A percentile compares a stretch with the other conserved stretches of the same genome.
Evolutionary conservation across 2,329 filamentous ascomycete species (phyloP).

Genomic region (Beauveria brongniartii): DNA sequence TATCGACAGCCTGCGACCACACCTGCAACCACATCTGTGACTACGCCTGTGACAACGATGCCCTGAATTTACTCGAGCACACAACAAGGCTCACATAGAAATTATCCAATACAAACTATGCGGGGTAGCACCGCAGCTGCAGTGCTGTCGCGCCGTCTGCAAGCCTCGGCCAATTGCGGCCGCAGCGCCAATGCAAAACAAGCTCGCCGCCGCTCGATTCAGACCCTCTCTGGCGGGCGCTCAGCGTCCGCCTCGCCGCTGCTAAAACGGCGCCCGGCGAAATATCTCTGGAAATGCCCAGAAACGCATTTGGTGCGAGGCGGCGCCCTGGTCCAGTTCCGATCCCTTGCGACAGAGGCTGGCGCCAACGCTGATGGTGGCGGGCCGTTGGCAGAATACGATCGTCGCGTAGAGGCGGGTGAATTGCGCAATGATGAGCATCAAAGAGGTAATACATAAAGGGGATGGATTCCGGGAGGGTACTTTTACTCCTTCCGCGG

Average conservation of each 20-base stretch:
- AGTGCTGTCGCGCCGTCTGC: slow-evolving; percentile 14
- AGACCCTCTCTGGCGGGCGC: not conserved
- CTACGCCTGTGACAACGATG: not conserved
- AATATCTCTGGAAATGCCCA: not conserved
- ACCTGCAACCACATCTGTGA: not conserved
- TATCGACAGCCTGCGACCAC: not conserved
- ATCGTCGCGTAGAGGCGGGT: slow-evolving; percentile 66
- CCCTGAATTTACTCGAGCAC: not conserved
- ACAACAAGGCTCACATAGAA: not conserved
- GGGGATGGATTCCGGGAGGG: accelerated
- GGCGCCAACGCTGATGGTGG: slow-evolving; percentile 24
- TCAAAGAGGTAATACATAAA: slow-evolving; percentile 60
- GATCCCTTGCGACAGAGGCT: slow-evolving; percentile 23
- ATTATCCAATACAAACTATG: slow-evolving; percentile 11
- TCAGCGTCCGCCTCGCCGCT: not conserved
- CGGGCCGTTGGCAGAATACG: slow-evolving; percentile 84
- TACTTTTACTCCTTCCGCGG: not conserved
- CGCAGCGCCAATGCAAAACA: not conserved
- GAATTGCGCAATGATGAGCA: slow-evolving; percentile 79
- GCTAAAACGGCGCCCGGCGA: slow-evolving; percentile 8
- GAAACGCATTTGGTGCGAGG: not conserved
- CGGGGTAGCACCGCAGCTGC: slow-evolving; percentile 13
- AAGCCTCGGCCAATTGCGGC: slow-evolving; percentile 11
- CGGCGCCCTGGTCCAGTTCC: slow-evolving; percentile 13
- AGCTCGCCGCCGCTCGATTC: not conserved